Conservation (phyloP, 2,329 filamentous ascomycete species). For the Penicillium sclerotiorum region DNA sequence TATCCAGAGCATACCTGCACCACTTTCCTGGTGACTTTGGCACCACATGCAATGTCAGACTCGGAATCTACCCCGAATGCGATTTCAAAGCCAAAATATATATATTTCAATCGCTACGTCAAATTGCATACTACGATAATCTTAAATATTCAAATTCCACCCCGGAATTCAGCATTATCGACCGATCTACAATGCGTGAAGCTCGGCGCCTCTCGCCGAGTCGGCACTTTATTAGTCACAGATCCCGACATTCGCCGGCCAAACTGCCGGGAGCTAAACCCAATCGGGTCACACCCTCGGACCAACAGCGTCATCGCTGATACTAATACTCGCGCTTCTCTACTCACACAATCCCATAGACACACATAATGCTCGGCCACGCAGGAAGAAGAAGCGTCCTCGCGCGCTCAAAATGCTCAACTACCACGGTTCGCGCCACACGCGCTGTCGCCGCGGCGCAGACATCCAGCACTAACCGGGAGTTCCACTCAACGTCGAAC, state of each 20-base stretch:
- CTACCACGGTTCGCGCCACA: conserved; percentile 10
- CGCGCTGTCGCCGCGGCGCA: conserved; percentile 15
- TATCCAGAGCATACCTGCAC: too few relatives aligned
- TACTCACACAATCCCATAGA: not conserved
- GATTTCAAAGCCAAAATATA: too few relatives aligned
- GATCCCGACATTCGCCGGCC: conserved; percentile 31
- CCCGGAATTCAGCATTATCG: too few relatives aligned
- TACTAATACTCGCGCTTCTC: conserved; percentile 11
- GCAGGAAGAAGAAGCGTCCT: conserved; percentile 24
- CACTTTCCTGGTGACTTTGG: too few relatives aligned
- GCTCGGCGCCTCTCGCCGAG: conserved; percentile 3
- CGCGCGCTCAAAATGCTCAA: conserved; percentile 24
- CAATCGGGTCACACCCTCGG: conserved; percentile 19
- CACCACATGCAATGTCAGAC: too few relatives aligned
- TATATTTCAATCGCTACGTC: too few relatives aligned
- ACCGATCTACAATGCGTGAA: not conserved
- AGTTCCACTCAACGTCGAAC: conserved; percentile 33
- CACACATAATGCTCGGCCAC: conserved; percentile 18
- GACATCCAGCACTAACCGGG: conserved; percentile 12
- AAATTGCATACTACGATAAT: not conserved
- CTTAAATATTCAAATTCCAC: not conserved
- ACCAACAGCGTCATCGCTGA: conserved; percentile 18
- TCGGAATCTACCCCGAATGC: too few relatives aligned
- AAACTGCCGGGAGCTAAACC: conserved; percentile 21
- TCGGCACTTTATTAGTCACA: not conserved